phyloP scores from a whole-genome alignment of 345 rosid species.

The Durio zibethinus region DNA sequence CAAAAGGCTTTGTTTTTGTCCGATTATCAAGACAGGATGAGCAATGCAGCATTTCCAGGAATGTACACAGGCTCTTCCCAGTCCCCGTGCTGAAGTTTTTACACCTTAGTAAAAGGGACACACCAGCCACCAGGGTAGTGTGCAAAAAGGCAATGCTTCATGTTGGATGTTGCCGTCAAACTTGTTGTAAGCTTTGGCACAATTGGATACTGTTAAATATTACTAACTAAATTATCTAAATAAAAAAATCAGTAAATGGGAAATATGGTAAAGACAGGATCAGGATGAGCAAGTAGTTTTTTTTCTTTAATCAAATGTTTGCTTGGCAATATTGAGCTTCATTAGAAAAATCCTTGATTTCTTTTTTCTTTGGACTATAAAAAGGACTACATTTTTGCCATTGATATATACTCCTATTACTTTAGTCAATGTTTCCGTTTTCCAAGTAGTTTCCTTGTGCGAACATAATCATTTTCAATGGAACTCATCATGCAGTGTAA shows the following conservation, averaged over 20 bases:
- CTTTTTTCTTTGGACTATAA: too few relatives aligned
- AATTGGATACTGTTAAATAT: not conserved
- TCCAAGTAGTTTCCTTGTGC: not conserved
- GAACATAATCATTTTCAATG: not conserved
- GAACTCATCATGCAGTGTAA: constrained; percentile 1
- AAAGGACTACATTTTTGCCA: too few relatives aligned
- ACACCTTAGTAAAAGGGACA: not conserved
- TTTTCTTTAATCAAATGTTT: too few relatives aligned
- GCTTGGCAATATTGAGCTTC: too few relatives aligned
- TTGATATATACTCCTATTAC: too few relatives aligned
- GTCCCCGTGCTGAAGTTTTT: not conserved
- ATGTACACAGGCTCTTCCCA: not conserved
- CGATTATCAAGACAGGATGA: not conserved
- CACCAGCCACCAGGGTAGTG: not conserved
- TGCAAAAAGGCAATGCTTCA: constrained; percentile 5
- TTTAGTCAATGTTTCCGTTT: not conserved
- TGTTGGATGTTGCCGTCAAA: constrained; percentile 9
- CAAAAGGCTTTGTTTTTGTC: not conserved
- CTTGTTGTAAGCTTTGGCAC: not conserved
- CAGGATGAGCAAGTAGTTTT: too few relatives aligned
- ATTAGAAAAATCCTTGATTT: too few relatives aligned
- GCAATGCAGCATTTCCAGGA: constrained; percentile 6
- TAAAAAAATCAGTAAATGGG: too few relatives aligned
- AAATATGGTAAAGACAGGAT: too few relatives aligned
- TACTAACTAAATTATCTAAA: too few relatives aligned